These are phyloP conservation scores for Lactifluus volemus DNA, from an alignment of 768 basidiomycete genomes.

Conservation along the genomic window DNA sequence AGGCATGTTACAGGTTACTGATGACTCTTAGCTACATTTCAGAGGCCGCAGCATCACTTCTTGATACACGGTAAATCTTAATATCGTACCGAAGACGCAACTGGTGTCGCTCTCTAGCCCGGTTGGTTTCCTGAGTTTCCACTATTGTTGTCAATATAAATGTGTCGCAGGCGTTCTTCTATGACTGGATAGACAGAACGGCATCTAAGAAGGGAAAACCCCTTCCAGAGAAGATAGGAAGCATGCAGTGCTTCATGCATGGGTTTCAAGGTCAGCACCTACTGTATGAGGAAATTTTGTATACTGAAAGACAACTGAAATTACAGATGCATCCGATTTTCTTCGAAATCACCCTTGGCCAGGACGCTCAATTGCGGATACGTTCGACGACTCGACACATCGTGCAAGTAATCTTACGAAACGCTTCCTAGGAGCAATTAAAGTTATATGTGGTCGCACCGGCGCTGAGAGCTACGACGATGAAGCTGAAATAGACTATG, in stretches of 20 bases:
- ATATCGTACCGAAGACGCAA: constrained; percentile 83
- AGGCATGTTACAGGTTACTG: neutral
- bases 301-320: neutral
- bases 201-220: constrained; percentile 77
- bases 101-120: constrained; percentile 76
- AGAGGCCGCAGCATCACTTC: constrained; percentile 79
- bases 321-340: constrained; percentile 76
- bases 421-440: constrained; percentile 56
- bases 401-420: constrained; percentile 62
- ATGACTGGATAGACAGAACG: constrained; percentile 83
- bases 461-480: constrained; percentile 60
- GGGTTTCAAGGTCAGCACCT: constrained; percentile 57
- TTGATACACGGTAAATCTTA: constrained; percentile 65
- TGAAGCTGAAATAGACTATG: constrained; percentile 66
- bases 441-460: constrained; percentile 78
- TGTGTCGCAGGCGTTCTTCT: constrained; percentile 68
- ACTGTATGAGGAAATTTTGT: neutral
- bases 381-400: constrained; percentile 78
- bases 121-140: constrained; percentile 23
- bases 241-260: constrained; percentile 82
- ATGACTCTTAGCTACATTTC: constrained; percentile 59
- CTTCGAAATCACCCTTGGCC: constrained; percentile 84
- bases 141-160: neutral
- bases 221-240: constrained; percentile 82
- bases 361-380: constrained; percentile 73